Evolutionary conservation across 345 rosid genomes (phyloP).

Genomic region (Eucalyptus camaldulensis): DNA sequence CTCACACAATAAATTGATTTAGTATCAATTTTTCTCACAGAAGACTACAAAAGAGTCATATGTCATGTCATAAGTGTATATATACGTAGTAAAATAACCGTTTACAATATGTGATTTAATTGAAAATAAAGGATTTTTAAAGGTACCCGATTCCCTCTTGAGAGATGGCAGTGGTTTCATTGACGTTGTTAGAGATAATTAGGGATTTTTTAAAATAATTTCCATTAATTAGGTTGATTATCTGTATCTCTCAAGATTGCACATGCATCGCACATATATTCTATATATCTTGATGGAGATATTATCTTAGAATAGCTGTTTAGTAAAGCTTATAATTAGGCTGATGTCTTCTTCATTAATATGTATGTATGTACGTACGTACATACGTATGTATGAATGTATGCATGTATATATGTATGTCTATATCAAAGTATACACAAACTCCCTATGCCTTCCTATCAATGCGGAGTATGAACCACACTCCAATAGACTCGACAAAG

Average conservation of each 20-base stretch:
- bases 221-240: not conserved
- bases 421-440: not conserved
- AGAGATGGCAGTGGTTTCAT: not conserved
- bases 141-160: not conserved
- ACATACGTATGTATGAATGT: too few relatives aligned
- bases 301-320: not conserved
- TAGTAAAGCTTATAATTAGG: too few relatives aligned
- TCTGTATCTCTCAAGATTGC: not conserved
- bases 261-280: fast-evolving
- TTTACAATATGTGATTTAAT: not conserved
- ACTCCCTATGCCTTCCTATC: not conserved
- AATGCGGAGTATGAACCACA: not conserved
- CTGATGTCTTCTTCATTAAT: not conserved
- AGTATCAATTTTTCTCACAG: too few relatives aligned
- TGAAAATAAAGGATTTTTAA: not conserved
- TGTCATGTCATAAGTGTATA: not conserved
- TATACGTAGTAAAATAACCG: not conserved
- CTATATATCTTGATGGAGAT: not conserved
- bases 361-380: too few relatives aligned
- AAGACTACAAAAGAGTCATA: not conserved
- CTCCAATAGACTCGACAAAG: not conserved
- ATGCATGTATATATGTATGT: too few relatives aligned
- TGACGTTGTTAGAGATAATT: not conserved
- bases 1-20: too few relatives aligned
- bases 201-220: too few relatives aligned